These are phyloP conservation scores for Colletotrichum falcatum DNA, from an alignment of 2,329 filamentous ascomycete genomes.

Conservation along the genomic window DNA sequence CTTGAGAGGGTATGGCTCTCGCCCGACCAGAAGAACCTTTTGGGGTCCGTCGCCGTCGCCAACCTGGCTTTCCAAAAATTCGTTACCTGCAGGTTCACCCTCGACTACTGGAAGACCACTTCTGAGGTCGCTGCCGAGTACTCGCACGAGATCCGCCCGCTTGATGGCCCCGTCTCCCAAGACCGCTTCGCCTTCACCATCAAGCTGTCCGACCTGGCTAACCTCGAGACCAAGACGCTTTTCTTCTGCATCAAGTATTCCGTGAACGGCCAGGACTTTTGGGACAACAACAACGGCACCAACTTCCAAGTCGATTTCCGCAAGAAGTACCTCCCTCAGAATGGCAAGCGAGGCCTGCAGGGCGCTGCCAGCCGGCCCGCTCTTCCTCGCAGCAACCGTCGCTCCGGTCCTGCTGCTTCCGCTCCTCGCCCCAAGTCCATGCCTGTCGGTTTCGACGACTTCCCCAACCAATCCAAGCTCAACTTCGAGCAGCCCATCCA, in stretches of 20 bases:
- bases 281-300: slow-evolving; percentile 90
- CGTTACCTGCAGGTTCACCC: slow-evolving; percentile 92
- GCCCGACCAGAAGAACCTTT: slow-evolving; percentile 84
- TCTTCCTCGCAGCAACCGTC: slow-evolving; percentile 76
- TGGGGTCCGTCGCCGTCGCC: slow-evolving; percentile 85
- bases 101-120: slow-evolving; percentile 99
- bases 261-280: slow-evolving; percentile 86
- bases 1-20: slow-evolving; percentile 91
- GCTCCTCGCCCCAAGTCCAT: slow-evolving; percentile 66
- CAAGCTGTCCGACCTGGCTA: slow-evolving; percentile 89
- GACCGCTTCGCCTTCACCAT: slow-evolving; percentile 96
- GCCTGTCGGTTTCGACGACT: slow-evolving; percentile 76
- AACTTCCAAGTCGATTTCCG: slow-evolving; percentile 97
- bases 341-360: slow-evolving; percentile 66
- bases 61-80: slow-evolving; percentile 92
- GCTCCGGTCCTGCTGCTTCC: slow-evolving; percentile 54
- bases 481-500: slow-evolving; percentile 70
- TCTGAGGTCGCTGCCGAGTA: slow-evolving; percentile 95
- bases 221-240: slow-evolving; percentile 92
- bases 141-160: slow-evolving; percentile 68
- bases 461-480: slow-evolving; percentile 71
- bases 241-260: slow-evolving; percentile 92
- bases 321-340: slow-evolving; percentile 77
- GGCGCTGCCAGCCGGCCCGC: slow-evolving; percentile 63
- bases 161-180: slow-evolving; percentile 65